A percentile compares a stretch with the other conserved stretches of the same genome.
phyloP scores from a whole-genome alignment of 1,284 basidiomycete genomes.

The Dichomitus squalens region DNA sequence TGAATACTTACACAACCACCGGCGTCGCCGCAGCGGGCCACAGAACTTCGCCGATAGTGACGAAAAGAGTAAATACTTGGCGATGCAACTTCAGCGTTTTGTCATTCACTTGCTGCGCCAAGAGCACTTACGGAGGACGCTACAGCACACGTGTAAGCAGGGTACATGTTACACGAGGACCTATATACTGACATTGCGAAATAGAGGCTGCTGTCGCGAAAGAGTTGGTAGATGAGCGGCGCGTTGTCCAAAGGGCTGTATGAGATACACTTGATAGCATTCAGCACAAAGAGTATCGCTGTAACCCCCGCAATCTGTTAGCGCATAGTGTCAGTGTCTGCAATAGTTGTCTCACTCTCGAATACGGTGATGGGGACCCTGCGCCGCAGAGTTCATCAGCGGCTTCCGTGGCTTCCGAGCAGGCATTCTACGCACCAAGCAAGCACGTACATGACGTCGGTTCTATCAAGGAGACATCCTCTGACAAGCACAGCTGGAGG shows the following conservation, averaged over 20 bases:
- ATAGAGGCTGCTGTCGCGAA: constrained; percentile 18
- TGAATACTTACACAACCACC: constrained; percentile 6
- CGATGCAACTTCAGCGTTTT: too few relatives aligned
- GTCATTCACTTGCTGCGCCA: too few relatives aligned
- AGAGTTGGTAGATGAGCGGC: constrained; percentile 19
- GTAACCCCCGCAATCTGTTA: neutral
- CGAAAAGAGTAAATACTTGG: too few relatives aligned
- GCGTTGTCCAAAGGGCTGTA: constrained; percentile 16
- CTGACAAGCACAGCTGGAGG: constrained; percentile 6
- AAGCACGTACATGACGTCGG: neutral
- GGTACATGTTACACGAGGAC: too few relatives aligned
- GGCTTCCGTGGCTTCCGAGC: too few relatives aligned
- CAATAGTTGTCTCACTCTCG: constrained; percentile 8
- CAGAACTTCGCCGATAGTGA: too few relatives aligned
- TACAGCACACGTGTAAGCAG: neutral
- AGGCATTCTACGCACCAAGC: constrained; percentile 10
- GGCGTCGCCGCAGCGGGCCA: neutral
- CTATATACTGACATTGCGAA: constrained; percentile 14
- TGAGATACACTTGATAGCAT: constrained; percentile 18
- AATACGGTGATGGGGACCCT: constrained; percentile 20
- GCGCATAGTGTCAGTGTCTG: too few relatives aligned
- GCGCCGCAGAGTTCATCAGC: neutral
- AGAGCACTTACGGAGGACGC: constrained; percentile 8
- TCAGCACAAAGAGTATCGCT: constrained; percentile 22
- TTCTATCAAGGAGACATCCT: constrained; percentile 8